Base-by-base conservation (phyloP, 495 filamentous ascomycete genomes). In the Astrothelium subdiscretum region DNA sequence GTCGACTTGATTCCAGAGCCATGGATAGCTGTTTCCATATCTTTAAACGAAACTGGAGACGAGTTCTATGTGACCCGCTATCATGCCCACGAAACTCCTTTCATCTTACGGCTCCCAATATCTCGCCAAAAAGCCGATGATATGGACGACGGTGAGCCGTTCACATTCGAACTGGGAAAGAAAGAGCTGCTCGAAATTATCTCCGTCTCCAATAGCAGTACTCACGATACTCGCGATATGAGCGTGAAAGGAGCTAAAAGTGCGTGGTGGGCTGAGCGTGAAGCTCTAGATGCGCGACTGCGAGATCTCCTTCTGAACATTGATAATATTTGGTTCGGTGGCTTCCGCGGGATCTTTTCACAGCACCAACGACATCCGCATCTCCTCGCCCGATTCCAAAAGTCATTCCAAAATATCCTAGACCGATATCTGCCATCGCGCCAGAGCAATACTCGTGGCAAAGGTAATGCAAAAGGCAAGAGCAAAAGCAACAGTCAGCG, bases 301-400 rank as follows among this genome's bases (percentile, higher is more conserved):
- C 85, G 83, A 64, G 88, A 88, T 57, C 79, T 97, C 2, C 79
- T 97, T 27, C 76, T 83, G 29, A 92, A 88, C 62, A 90, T 98
- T 43, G 92, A 97, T 69, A 85, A 87, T 58, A 83, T 92, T 40
- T 98, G 94, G 94, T 84, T 98, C 26, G 92, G 92, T 43, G 94
- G 94, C 0, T 98, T 97, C 76, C 83, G 84, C 31, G 90, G 91
- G 24, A 85, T 98, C 0, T 95, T 98, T 71, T 92, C 89, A 5
- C 87, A 87, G 44, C 80, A 88, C 43, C 64, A 75, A 22, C 79
- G 80, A 31, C 78, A 84, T 32, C 72, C 79, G 3, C 79, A 85
- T 52, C 77, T 87, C 2, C 71, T 97, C 22, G 80, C 81, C 20
- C 80, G 81, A 22, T 97, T 98, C 68, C 83, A 88, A 31, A 81